Evolutionary conservation across 2,329 filamentous ascomycete species (phyloP).

Genomic region (Tolypocladium tropicale): DNA sequence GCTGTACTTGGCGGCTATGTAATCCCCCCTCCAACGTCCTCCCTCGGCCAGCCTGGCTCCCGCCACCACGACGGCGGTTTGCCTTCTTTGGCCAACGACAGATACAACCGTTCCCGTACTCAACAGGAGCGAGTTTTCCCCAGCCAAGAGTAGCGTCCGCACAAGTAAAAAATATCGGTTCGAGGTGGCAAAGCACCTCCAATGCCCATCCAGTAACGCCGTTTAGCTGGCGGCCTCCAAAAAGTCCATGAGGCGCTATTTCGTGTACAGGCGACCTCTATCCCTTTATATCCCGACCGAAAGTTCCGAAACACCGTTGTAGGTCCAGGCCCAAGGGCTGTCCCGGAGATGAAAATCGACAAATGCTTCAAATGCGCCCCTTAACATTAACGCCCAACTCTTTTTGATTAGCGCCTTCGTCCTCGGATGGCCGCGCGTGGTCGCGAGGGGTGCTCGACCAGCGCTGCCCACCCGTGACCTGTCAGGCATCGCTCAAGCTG

Average conservation of each 20-base stretch:
- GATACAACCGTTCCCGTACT: neutral
- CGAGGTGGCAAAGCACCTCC: neutral
- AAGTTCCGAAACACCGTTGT: neutral
- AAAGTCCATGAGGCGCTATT: conserved; percentile 2
- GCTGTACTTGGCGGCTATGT: neutral
- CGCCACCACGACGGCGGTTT: neutral
- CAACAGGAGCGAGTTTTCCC: neutral
- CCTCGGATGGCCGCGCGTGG: neutral
- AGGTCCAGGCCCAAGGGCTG: neutral
- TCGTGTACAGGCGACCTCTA: conserved; percentile 1
- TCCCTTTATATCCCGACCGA: neutral
- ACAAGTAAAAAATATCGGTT: neutral
- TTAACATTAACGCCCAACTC: neutral
- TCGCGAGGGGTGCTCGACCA: neutral
- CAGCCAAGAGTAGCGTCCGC: neutral
- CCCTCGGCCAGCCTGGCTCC: neutral
- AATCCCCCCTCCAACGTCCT: neutral
- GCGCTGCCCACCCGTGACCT: neutral
- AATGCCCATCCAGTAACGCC: neutral
- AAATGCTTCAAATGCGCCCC: neutral
- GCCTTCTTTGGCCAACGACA: neutral
- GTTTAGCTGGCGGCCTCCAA: neutral
- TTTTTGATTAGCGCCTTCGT: neutral
- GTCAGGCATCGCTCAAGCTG: neutral
- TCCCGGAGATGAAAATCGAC: neutral